These are phyloP conservation scores for Mortierella antarctica DNA, from an alignment of 192 early-diverging fungal species.

Conservation along the genomic window DNA sequence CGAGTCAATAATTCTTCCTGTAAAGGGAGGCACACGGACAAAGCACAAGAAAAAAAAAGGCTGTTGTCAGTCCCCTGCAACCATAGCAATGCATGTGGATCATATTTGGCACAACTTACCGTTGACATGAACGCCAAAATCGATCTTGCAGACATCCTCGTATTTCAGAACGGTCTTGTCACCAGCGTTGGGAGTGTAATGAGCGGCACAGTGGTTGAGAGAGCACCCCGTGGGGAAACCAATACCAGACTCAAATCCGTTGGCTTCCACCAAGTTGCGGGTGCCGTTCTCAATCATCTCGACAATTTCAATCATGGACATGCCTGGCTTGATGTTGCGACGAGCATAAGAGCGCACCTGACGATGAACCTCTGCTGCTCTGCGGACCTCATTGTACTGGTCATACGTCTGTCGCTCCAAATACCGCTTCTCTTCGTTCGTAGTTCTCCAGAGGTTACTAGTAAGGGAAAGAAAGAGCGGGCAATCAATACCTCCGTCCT, in stretches of 20 bases:
- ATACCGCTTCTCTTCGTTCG: constrained; percentile 92
- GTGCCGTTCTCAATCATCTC: constrained; percentile 97
- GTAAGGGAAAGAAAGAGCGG: neutral
- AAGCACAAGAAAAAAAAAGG: neutral
- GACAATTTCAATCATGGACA: constrained; percentile 92
- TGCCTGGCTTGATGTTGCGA: constrained; percentile 89
- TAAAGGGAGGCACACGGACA: neutral
- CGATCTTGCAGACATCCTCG: constrained; percentile 96
- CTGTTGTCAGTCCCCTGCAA: neutral
- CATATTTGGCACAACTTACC: constrained; percentile 53
- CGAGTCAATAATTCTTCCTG: constrained; percentile 92
- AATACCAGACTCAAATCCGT: constrained; percentile 86
- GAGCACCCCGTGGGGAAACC: constrained; percentile 97
- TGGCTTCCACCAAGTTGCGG: constrained; percentile 87
- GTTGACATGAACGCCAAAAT: constrained; percentile 95
- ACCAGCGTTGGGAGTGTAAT: constrained; percentile 98
- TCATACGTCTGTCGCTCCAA: constrained; percentile 79
- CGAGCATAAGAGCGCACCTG: constrained; percentile 88
- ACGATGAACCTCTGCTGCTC: constrained; percentile 95
- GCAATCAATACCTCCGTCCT: too few species aligned
- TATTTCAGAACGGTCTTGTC: constrained; percentile 89
- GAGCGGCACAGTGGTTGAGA: constrained; percentile 95
- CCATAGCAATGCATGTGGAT: neutral
- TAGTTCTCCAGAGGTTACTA: constrained; percentile 88
- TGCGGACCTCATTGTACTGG: constrained; percentile 84